Evolutionary conservation across 371 early-diverging fungal species (phyloP).

Genomic region (Circinella umbellata): DNA sequence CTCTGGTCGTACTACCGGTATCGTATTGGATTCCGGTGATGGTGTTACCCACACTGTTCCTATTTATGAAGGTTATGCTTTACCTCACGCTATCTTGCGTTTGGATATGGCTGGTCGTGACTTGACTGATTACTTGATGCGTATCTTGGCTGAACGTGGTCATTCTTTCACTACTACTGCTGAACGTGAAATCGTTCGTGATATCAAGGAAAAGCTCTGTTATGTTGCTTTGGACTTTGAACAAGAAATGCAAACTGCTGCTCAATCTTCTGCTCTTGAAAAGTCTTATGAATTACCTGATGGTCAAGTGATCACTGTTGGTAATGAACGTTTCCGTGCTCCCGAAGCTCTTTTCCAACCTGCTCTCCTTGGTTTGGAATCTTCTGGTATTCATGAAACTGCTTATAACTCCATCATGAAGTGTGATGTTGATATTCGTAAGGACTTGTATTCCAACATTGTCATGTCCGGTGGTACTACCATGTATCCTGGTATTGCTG

Average conservation of each 20-base stretch:
- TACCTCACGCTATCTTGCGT: slow-evolving; percentile 99
- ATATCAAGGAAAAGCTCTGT: slow-evolving; percentile 99
- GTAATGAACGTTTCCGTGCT: slow-evolving; percentile 98
- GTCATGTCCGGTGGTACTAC: slow-evolving; percentile 92
- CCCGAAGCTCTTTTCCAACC: slow-evolving; percentile 99
- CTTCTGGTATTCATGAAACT: slow-evolving; percentile 93
- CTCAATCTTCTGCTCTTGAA: slow-evolving; percentile 91
- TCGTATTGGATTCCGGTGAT: slow-evolving; percentile 99
- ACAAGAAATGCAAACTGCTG: slow-evolving; percentile 97
- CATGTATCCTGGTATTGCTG: slow-evolving; percentile 97
- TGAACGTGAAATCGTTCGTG: slow-evolving; percentile 99
- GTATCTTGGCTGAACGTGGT: slow-evolving; percentile 98
- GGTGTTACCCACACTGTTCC: slow-evolving; percentile 99
- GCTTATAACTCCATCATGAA: slow-evolving; percentile 97
- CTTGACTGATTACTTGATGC: slow-evolving; percentile 97
- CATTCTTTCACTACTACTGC: slow-evolving; percentile 99
- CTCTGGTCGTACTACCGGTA: slow-evolving; percentile 99
- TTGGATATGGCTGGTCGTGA: slow-evolving; percentile 97
- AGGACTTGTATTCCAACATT: slow-evolving; percentile 96
- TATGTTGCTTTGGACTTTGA: slow-evolving; percentile 99
- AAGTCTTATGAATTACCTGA: slow-evolving; percentile 99
- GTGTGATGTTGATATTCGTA: slow-evolving; percentile 98
- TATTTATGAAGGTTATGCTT: slow-evolving; percentile 99
- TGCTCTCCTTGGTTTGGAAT: slow-evolving; percentile 90
- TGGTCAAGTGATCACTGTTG: slow-evolving; percentile 98